Base-by-base conservation (phyloP, 1,139 yeast genomes). In the Yamadazyma kanchanaburiensis region DNA sequence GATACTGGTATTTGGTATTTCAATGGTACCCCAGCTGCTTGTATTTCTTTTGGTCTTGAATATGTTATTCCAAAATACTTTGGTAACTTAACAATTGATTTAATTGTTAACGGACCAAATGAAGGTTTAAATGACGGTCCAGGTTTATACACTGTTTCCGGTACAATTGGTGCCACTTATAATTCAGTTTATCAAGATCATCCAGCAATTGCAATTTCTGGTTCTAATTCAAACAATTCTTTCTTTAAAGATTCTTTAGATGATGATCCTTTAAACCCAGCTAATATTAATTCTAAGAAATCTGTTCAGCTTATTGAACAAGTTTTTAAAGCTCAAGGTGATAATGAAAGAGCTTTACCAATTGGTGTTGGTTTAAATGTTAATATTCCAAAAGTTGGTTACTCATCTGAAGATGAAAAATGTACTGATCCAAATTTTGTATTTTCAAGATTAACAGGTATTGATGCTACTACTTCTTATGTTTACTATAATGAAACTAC, bases 111-210 rank as follows among this genome's bases (percentile, higher is more conserved):
- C 26, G 74, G 73, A 38, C 73, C 73, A 25, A 68, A 68, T 46
- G 73, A 68, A 51, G 74, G 74, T 40, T 46, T 55, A 32, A 68
- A 68, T 54, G 37, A 54, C 42, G 58, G 66, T 25, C 66, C 68
- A 24, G 70, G 65, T 25, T 49, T 51, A 40, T 64, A 45, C 51
- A 60, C 73, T 24, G 39, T 60, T 30, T 62, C 70, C 11, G 74
- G 74, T 39, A 68, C 74, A 26, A 58, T 65, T 42, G 72, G 69
- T 44, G 74, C 73, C 31, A 49, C 70, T 30, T 64, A 65, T 53
- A 53, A 55, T 37, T 52, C 71, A 22, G 61, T 65, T 25, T 64
- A 64, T 55, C 55, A 72, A 45, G 63, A 64, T 22, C 26, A 54
- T 31, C 73, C 74, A 25, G 67, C 65, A 22, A 49, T 66, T 40